Conservation (phyloP, 164 flowering plant species). For the Sextonia rubra region DNA sequence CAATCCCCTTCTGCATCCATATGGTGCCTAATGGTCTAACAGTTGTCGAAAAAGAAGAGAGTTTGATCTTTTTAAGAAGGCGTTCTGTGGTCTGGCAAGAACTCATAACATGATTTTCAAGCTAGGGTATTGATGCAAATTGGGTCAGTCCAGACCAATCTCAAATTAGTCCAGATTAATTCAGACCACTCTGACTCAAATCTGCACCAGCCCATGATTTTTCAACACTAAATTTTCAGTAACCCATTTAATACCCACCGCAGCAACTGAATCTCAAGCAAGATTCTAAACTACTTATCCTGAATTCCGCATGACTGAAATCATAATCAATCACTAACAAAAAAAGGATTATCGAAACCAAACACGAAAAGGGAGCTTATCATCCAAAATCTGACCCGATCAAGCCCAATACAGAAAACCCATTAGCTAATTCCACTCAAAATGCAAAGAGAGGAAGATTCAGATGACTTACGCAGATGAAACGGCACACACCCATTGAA, state of each 20-base stretch:
- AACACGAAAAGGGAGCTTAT: neutral
- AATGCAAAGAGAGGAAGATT: neutral
- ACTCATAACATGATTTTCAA: neutral
- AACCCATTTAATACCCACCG: no score
- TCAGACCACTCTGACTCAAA: neutral
- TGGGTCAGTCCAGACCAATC: neutral
- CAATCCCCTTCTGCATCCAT: neutral
- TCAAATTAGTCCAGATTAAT: no score
- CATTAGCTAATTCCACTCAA: neutral
- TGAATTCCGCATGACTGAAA: neutral
- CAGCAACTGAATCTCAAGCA: no score
- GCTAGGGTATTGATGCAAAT: neutral
- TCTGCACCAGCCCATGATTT: neutral
- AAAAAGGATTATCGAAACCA: neutral
- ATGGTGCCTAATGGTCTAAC: neutral
- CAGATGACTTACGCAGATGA: slow-evolving; percentile 11
- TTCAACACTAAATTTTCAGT: no score
- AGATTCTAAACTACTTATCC: no score
- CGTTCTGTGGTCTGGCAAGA: neutral
- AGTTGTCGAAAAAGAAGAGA: neutral
- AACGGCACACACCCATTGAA: slow-evolving; percentile 18
- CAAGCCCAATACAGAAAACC: neutral
- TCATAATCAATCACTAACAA: neutral
- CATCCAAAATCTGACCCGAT: neutral
- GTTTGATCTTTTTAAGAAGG: neutral